phyloP scores from a whole-genome alignment of 257 asterid species.

The Jasminum sambac region DNA sequence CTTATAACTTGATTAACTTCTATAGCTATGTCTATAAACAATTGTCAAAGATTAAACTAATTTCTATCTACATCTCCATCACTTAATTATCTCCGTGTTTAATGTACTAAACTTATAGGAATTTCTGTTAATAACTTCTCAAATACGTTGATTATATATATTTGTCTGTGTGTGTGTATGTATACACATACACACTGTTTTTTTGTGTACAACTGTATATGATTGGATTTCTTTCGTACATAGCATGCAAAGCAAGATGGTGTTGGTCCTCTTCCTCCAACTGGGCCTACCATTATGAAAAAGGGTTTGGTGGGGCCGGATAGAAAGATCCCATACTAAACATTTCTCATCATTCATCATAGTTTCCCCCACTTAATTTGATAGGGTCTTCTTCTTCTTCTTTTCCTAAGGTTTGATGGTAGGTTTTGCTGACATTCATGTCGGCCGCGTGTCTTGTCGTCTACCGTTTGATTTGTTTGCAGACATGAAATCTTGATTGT shows the following conservation, averaged over 20 bases:
- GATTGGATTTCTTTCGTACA: constrained; percentile 8
- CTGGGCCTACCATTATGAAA: constrained; percentile 12
- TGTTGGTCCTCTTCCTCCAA: constrained; percentile 11
- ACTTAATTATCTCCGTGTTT: too few relatives aligned
- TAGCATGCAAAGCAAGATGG: constrained; percentile 39
- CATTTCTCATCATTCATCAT: constrained; percentile 35
- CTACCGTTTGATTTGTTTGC: constrained; percentile 27
- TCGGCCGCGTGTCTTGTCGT: constrained; percentile 54
- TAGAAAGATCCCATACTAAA: constrained; percentile 30
- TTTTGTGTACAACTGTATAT: background rate
- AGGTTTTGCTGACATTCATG: constrained; percentile 39
- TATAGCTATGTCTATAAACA: too few relatives aligned
- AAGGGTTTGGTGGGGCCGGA: constrained; percentile 30
- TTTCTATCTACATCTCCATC: too few relatives aligned
- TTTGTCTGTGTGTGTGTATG: too few relatives aligned
- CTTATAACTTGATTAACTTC: too few relatives aligned
- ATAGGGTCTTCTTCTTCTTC: constrained; percentile 28
- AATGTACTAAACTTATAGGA: too few relatives aligned
- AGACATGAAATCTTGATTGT: constrained; percentile 20
- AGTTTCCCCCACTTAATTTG: constrained; percentile 37
- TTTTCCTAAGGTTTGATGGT: constrained; percentile 10
- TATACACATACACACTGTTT: too few relatives aligned
- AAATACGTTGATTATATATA: too few relatives aligned
- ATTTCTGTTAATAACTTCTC: too few relatives aligned
- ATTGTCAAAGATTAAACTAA: too few relatives aligned